phyloP scores from a whole-genome alignment of 1,284 basidiomycete species.

The Schizopora paradoxa region DNA sequence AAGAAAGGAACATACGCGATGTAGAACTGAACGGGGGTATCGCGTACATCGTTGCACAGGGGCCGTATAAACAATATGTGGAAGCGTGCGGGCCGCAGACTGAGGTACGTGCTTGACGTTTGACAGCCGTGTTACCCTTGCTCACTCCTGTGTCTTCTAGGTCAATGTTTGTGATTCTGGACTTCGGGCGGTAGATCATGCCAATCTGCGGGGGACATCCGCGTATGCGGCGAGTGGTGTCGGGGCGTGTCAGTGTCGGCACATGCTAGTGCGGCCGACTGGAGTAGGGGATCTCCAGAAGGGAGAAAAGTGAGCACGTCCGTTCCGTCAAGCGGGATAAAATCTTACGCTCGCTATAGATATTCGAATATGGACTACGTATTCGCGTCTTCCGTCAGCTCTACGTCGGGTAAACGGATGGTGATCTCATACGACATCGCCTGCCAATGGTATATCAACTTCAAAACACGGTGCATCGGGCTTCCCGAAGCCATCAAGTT shows the following conservation, averaged over 20 bases:
- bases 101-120: constrained; percentile 6
- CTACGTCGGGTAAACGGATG: constrained; percentile 9
- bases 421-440: constrained; percentile 30
- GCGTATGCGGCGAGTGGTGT: constrained; percentile 22
- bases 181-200: constrained; percentile 18
- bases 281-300: constrained; percentile 24
- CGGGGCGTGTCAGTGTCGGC: constrained; percentile 21
- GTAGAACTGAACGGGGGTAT: constrained; percentile 19
- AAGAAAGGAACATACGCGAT: constrained; percentile 11
- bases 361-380: constrained; percentile 32
- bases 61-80: neutral
- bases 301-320: constrained; percentile 23
- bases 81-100: neutral
- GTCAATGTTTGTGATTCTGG: constrained; percentile 7
- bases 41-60: constrained; percentile 21
- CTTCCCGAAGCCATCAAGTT: neutral
- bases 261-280: constrained; percentile 21
- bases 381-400: constrained; percentile 22
- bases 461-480: constrained; percentile 18
- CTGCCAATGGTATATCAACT: constrained; percentile 28
- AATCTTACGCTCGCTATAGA: constrained; percentile 17
- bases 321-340: neutral
- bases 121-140: constrained; percentile 10
- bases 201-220: constrained; percentile 15
- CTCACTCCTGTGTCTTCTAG: constrained; percentile 1